Evolutionary conservation across 2,329 filamentous ascomycete genomes (phyloP), one percentile per base, ranked within the genome.

Genomic region (Annulohypoxylon truncatum): DNA sequence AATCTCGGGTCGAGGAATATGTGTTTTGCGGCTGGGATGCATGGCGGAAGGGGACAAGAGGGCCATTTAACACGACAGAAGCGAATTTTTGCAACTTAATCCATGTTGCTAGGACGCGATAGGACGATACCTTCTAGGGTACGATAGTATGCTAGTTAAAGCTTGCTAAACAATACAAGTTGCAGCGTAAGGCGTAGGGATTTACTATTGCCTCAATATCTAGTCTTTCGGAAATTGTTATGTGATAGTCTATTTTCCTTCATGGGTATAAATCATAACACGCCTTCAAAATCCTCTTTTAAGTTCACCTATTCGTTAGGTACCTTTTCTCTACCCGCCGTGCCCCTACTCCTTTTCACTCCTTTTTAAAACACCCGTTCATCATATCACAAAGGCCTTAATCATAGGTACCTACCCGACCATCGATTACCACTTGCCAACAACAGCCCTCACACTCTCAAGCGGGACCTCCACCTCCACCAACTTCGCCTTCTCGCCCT

Each of bases 381-480:
- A 38, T 20, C 3, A 22, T 4, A 22, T 4, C 8, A 10, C 15
- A 44, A 44, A 29, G 13, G 12, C 10, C 10, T 15, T 5, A 33
- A 24, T 18, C 24, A 40, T 44, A n/a, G 4, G 13, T 44, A 10
- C 7, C 13, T 7, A 15, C 10, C n/a, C 15, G 5, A n/a, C 9
- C 20, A 7, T 22, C 10, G 7, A 50, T 55, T 22, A 67, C 75
- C 75, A 76, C 28, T 72, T 75, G 24, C 66, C 67, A 24, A 76
- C 73, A 10, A 74, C 67, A 2, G 56, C 66, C n/a, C 51, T 68
- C 13, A 76, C 52, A n/a, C 66, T 59, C 12, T 71, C 74, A 10
- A 87, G 51, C 2, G 80, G 66, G 15, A 87, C 81, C 18, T 79
- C 76, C 64, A 80, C 78, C 48, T 87, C 82, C 20, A 76, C 75